Evolutionary conservation across 2,329 filamentous ascomycete species (phyloP), one percentile per base, ranked within the genome.

Genomic region (Cladosporium sp.): DNA sequence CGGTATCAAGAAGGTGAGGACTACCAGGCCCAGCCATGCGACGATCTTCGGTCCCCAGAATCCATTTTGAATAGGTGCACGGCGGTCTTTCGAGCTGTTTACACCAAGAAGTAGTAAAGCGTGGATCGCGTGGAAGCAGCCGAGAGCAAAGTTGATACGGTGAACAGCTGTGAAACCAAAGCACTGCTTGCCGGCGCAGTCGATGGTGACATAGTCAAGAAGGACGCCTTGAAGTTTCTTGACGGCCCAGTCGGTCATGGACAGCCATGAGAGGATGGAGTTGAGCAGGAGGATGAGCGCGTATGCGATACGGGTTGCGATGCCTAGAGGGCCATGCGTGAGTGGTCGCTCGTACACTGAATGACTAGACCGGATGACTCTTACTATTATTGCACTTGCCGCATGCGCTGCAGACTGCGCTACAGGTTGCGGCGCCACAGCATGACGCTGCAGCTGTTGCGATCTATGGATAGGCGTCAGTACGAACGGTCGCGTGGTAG

Each of bases 221-320:
- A 91, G 94, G 57, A 97, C 81, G 64, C 95, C 86, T 76, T 97
- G 87, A 5, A 99, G 82, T 74, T 97, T 97, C 70, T 96, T 90
- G 72, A 99, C 90, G 36, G 94, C 94, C 94, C 94, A 99, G 55
- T 92, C 90, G 20, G 94, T 99, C 78, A 99, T 91, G 91, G 97
- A 96, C 67, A 99, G 90, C 94, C 94, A 99, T 37, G 94, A 93
- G 54, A 97, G 74, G 64, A 97, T 96, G 60, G 93, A 97, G 82
- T 99, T 99, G 75, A 97, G 78, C 65, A 99, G 86, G 58, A 99
- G 89, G 63, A 99, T 88, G 70, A 97, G 85, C 64, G 94, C 72
- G 68, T 74, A 74, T 70, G 90, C 93, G 78, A 97, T 95, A 80
- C 94, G 90, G 66, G 94, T 99, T 59, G 92, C 92, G 78, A 97